Base-by-base conservation (phyloP, 2,329 filamentous ascomycete genomes). In the Leptographium procerum region DNA sequence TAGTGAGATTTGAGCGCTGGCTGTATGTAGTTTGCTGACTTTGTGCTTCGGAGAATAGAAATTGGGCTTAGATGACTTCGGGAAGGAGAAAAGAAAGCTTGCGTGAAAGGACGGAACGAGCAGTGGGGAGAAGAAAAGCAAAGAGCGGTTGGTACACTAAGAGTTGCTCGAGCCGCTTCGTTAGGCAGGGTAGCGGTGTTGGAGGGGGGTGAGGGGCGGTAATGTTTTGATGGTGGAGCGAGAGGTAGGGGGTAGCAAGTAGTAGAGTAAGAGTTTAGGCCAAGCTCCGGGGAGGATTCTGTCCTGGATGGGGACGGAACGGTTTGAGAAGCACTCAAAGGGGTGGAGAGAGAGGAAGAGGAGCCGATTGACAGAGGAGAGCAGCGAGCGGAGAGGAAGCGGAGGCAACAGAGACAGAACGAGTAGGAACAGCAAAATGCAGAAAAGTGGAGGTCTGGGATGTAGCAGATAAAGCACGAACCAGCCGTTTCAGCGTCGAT, bases 401-500 rank as follows among this genome's bases (percentile, higher is more conserved):
- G 14, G 50, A 34, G 29, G 36, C 36, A 28, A 56, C 24, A 28
- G 22, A 29, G 40, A 28, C 24, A 31, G 47, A 57, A n/a, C n/a
- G n/a, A n/a, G 36, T 7, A 40, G 13, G 36, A 19, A 40, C 36
- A 19, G 36, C 36, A 40, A 19, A 40, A n/a, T 51, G 31, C 14
- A 53, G 56, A 57, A 55, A 57, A 48, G 57, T 51, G 43, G 52
- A 59, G 47, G 22, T 7, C 16, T 31, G 40, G 45, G 54, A 51
- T 59, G 59, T 53, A 56, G 53, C 57, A 60, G 55, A 52, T 57
- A 55, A 59, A 60, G 61, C 61, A 59, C 58, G 55, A 61, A 60
- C 57, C 61, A 60, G 61, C 36, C 53, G 61, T 63, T 63, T 63
- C 61, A 61, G 60, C 47, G 55, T 51, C 53, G 58, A 54, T 48